Base-by-base conservation (phyloP, 2,329 filamentous ascomycete genomes). In the Nemania sp. region DNA sequence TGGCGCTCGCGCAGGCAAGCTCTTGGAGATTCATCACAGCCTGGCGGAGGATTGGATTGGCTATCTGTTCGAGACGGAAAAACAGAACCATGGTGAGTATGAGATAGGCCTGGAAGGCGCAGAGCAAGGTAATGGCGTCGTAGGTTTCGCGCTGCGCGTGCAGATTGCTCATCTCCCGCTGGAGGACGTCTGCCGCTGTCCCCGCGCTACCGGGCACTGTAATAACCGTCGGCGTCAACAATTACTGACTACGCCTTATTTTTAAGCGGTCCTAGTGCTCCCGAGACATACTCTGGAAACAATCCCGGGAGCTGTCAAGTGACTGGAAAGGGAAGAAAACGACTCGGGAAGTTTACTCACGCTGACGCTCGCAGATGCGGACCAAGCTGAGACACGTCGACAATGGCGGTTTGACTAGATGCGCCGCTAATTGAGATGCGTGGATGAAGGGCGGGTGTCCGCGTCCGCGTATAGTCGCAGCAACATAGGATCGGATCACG, bases 61-160 rank as follows among this genome's bases (percentile, higher is more conserved):
- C 49, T n/a, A 65, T 63, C 10, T 68, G 65, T 0, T 64, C 64
- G 12, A 69, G 61, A 0, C 69, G 68, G 54, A 82, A 83, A 65
- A 81, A 83, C 2, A 81, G 50, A 2, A 80, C 73, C 68, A 85
- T 77, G 2, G 76, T 69, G 60, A 84, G 83, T n/a, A 84, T 75
- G 2, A 86, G 70, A 66, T 83, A 83, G 0, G 82, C 79, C 62
- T 86, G 83, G 40, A 84, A 83, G 1, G 77, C 72, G 0, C 76
- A 75, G 0, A 85, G 75, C 0, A 76, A 69, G 5, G 70, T 66
- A 64, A 70, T 18, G 2, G 74, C 69, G 46, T 75, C 70, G 32
- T 68, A 72, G 0, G 55, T 63, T 0, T 49, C 47, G 10, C 68
- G 67, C 4, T 68, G 62, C 34, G 71, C 71, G 62, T 74, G 75